Evolutionary conservation across 202 grass and related monocot species (phyloP).

Genomic region (Schoenoplectus tabernaemontani): DNA sequence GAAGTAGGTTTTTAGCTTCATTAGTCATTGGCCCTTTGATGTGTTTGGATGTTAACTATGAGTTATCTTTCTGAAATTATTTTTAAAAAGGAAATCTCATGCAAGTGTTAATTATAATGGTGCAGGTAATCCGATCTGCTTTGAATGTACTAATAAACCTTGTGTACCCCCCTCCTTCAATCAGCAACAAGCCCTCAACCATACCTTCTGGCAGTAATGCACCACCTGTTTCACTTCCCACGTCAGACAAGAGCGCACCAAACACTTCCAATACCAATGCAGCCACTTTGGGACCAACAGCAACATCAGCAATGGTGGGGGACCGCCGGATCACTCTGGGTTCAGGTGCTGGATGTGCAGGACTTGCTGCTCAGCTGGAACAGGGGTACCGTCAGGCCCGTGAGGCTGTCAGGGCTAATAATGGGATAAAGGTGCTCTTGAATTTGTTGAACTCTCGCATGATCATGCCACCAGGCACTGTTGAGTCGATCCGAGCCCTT

Average conservation of each 20-base stretch:
- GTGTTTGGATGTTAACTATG: neutral
- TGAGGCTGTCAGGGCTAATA: slow-evolving; percentile 90
- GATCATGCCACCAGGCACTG: slow-evolving; percentile 77
- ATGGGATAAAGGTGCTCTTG: slow-evolving; percentile 94
- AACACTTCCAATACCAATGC: slow-evolving; percentile 7
- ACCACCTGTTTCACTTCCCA: slow-evolving; percentile 50
- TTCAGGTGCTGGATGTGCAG: slow-evolving; percentile 73
- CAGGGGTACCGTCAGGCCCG: slow-evolving; percentile 91
- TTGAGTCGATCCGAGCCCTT: slow-evolving; percentile 85
- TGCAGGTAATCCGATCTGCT: slow-evolving; percentile 78
- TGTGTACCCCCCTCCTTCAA: slow-evolving; percentile 90
- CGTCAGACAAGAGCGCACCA: slow-evolving; percentile 16
- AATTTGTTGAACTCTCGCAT: slow-evolving; percentile 82
- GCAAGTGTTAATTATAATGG: neutral
- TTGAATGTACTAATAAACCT: slow-evolving; percentile 95
- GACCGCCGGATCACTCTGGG: slow-evolving; percentile 88
- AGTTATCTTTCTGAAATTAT: slow-evolving; percentile 2
- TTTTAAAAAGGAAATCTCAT: neutral
- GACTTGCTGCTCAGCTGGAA: slow-evolving; percentile 97
- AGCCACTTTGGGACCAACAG: slow-evolving; percentile 33
- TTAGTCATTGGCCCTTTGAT: neutral
- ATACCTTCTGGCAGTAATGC: slow-evolving; percentile 36
- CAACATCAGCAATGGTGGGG: slow-evolving; percentile 63
- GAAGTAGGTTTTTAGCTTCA: neutral
- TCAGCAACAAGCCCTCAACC: slow-evolving; percentile 64